Evolutionary conservation across 305 asterid species (phyloP), one percentile per base, ranked within the genome.

Genomic region (Solanum hybrid): DNA sequence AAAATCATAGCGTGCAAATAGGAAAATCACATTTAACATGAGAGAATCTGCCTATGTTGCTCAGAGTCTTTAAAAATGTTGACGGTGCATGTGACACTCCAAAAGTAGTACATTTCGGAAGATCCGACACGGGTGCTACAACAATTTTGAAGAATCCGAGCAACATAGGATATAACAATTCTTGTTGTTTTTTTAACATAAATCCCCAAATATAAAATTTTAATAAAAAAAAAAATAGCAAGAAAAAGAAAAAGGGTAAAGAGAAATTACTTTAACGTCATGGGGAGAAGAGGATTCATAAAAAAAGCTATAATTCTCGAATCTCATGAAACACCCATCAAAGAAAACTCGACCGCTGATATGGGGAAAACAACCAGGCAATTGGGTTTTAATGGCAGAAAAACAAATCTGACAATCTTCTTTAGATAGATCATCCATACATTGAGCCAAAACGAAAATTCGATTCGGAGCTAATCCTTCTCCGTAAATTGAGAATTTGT

Each of bases 271-370:
- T 84, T 40, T 88, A 17, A 88, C 66, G 46, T 79, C 87, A 35
- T 88, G 14, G 78, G 76, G 31, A 85, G 87, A 85, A 85, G 76
- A 51, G 1, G 87, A 87, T 90, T 92, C 93, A 20, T 78, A 89
- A 87, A 91, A 92, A 60, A 91, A 92, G 86, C 91, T 90, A 69
- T 88, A 91, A 32, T 92, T 90, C 89, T 92, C 94, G 22, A 90
- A 89, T 80, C 93, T 88, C 91, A 93, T 91, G 79, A 91, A 91
- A 80, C 94, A 93, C 5, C 94, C 94, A 89, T 91, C 94, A 26
- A 89, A 80, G 89, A 77, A 91, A 29, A 93, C 88, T 17, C 90
- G 69, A 13, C 91, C 92, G 10, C 92, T 91, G 31, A 79, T 87
- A 22, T 40, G 88, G 0, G 87, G 87, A 84, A 84, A 51, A 22